phyloP scores from a whole-genome alignment of 768 basidiomycete species.

The Russula ochroleuca region DNA sequence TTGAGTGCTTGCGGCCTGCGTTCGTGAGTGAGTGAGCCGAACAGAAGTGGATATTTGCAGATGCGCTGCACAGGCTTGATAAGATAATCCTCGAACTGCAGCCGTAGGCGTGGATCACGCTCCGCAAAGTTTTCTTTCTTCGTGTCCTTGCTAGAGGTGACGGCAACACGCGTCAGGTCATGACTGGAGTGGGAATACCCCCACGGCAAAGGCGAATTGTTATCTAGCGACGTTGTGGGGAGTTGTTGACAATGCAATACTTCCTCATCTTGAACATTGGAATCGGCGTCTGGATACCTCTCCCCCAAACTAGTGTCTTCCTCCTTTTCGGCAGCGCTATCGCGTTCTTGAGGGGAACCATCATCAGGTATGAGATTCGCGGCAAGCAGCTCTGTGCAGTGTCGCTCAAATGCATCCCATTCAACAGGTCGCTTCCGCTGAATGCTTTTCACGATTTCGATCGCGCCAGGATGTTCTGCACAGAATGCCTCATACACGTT shows the following conservation, averaged over 20 bases:
- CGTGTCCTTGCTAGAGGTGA: background rate
- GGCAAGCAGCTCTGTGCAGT: conserved; percentile 57
- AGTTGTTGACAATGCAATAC: background rate
- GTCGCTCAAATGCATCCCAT: conserved; percentile 82
- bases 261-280: background rate
- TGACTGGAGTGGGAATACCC: background rate
- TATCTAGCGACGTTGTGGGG: background rate
- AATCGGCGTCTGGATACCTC: background rate
- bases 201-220: background rate
- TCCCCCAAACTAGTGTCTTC: conserved; percentile 3
- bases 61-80: conserved; percentile 97
- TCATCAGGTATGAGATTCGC: conserved; percentile 24
- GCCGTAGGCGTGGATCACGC: conserved; percentile 35
- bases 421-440: conserved; percentile 61
- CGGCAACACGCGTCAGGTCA: conserved; percentile 6
- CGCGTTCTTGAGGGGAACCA: background rate
- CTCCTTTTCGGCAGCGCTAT: background rate
- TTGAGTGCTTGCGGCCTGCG: background rate
- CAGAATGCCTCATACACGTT: conserved; percentile 83
- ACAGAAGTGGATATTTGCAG: conserved; percentile 89
- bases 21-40: conserved; percentile 55
- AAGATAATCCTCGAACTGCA: conserved; percentile 79
- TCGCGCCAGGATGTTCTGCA: conserved; percentile 77
- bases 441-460: conserved; percentile 64
- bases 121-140: conserved; percentile 14